Percentiles rank a stretch among this genome's conserved stretches.
phyloP scores from a whole-genome alignment of 352 stramenopile species.

The Pelagophyceae sp. region DNA sequence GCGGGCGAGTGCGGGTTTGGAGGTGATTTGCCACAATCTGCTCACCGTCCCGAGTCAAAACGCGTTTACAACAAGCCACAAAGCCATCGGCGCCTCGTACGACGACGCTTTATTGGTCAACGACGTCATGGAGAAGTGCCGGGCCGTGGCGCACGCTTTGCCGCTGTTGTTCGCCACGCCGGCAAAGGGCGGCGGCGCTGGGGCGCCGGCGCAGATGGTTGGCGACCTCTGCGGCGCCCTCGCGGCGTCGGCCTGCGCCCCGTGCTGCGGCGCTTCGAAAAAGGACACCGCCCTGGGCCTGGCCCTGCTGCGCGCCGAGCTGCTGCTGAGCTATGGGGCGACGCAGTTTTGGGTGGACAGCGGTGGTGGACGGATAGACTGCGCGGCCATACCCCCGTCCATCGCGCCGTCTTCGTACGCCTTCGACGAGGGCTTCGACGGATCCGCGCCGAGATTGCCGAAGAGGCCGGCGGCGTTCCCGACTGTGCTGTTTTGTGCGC shows the following conservation, averaged over 20 bases:
- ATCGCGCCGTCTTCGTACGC: too few relatives aligned
- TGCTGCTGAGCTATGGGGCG: neutral
- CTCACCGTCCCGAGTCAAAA: neutral
- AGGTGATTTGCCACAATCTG: neutral
- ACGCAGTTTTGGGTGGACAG: slow-evolving; percentile 14
- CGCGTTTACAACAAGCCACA: too few relatives aligned
- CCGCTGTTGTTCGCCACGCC: neutral
- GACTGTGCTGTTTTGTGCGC: slow-evolving; percentile 5
- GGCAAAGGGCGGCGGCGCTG: neutral
- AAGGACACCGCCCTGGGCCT: neutral
- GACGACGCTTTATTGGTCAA: too few relatives aligned
- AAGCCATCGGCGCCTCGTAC: too few relatives aligned
- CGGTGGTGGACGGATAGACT: neutral
- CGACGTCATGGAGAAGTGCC: neutral
- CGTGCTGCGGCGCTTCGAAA: neutral
- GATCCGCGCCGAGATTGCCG: neutral
- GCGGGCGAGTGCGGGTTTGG: neutral
- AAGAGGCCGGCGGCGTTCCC: neutral
- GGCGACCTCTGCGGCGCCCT: too few relatives aligned
- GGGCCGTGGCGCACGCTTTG: neutral
- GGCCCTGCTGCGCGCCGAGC: neutral
- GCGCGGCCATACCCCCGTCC: neutral
- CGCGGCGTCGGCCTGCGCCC: neutral
- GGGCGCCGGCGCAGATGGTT: too few relatives aligned
- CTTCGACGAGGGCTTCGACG: too few relatives aligned